A percentile compares a stretch with the other conserved stretches of the same genome.
Evolutionary conservation across 2,329 filamentous ascomycete species (phyloP).

Genomic region (Tolypocladium guangdongense): DNA sequence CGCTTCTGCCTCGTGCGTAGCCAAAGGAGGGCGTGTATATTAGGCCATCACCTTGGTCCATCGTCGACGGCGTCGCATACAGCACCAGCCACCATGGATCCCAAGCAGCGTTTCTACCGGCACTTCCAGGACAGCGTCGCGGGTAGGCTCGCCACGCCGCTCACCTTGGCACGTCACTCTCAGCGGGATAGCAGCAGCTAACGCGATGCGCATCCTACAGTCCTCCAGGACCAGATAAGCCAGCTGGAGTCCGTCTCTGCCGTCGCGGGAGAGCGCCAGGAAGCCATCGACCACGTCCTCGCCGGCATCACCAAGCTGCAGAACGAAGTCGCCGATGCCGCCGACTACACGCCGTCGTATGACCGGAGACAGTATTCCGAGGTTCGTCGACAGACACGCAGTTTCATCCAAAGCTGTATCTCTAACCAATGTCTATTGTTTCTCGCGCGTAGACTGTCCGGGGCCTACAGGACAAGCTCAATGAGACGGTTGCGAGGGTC

Average conservation of each 20-base stretch:
- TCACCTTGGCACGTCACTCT: neutral
- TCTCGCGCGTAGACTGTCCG: conserved; percentile 56
- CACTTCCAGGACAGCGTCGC: conserved; percentile 70
- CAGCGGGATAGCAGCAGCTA: neutral
- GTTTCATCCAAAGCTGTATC: neutral
- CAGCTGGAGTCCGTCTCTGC: conserved; percentile 51
- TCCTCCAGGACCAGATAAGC: conserved; percentile 65
- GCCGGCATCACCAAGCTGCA: conserved; percentile 71
- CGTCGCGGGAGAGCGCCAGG: conserved; percentile 61
- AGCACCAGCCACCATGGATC: conserved; percentile 17
- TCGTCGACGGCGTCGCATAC: neutral
- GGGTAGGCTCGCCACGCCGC: conserved; percentile 33
- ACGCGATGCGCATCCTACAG: conserved; percentile 30
- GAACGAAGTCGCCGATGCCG: conserved; percentile 74
- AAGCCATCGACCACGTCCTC: conserved; percentile 71
- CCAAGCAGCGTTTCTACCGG: conserved; percentile 72
- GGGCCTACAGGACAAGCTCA: conserved; percentile 66
- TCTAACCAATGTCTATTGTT: neutral
- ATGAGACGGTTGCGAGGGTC: conserved; percentile 54
- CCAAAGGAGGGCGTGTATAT: neutral
- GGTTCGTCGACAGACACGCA: conserved; percentile 31
- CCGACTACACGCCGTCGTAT: conserved; percentile 73
- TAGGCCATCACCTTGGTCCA: neutral
- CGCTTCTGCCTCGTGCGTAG: neutral
- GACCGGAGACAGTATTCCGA: conserved; percentile 80